Conservation (phyloP, 225 moss, liverwort and hornwort genomes). For the Pseudoscleropodium purum region DNA sequence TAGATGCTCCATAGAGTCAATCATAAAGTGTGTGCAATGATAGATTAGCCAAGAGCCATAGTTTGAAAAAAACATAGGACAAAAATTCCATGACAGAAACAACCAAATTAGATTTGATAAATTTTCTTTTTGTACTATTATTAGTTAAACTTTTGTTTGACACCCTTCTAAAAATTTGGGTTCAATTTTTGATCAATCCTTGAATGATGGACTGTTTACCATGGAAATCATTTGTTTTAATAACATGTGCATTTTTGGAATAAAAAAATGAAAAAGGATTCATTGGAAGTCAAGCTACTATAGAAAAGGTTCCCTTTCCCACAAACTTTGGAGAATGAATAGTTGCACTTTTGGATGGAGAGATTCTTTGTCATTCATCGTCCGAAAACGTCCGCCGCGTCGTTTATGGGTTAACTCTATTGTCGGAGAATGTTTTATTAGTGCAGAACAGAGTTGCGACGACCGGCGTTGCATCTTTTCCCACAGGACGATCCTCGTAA, state of each 20-base stretch:
- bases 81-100: background rate
- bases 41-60: rapidly evolving
- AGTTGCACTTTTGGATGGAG: too few relatives aligned
- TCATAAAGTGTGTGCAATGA: background rate
- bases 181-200: background rate
- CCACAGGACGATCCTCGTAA: background rate
- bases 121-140: background rate
- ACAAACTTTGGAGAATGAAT: too few relatives aligned
- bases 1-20: too few relatives aligned
- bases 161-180: background rate
- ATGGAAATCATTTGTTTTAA: too few relatives aligned
- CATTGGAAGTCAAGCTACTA: too few relatives aligned
- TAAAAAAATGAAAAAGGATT: too few relatives aligned
- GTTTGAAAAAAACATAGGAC: background rate
- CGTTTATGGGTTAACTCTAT: background rate
- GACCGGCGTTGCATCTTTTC: background rate
- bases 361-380: too few relatives aligned
- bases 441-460: background rate
- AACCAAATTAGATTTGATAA: background rate
- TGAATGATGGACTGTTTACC: too few relatives aligned
- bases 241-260: too few relatives aligned
- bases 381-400: too few relatives aligned
- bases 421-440: background rate
- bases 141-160: background rate
- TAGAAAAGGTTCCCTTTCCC: too few relatives aligned